Percentiles rank a stretch among this genome's conserved stretches.
Evolutionary conservation across 2,329 filamentous ascomycete genomes (phyloP).

Genomic region (Cordyceps tenuipes): DNA sequence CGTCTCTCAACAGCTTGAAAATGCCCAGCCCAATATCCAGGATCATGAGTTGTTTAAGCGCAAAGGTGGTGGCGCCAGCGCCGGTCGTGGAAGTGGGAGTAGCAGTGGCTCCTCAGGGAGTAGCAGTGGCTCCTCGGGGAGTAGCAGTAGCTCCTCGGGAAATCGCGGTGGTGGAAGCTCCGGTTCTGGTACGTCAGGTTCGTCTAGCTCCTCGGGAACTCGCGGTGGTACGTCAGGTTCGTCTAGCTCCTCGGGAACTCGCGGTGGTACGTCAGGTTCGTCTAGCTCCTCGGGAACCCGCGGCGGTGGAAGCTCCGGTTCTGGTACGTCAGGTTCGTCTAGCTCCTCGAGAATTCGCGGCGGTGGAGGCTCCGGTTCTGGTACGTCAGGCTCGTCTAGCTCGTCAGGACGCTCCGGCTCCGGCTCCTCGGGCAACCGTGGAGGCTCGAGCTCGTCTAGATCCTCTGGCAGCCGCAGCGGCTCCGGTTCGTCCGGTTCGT

Average conservation of each 20-base stretch:
- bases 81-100: slow-evolving; percentile 32
- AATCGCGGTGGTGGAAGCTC: slow-evolving; percentile 14
- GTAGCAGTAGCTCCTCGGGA: slow-evolving; percentile 17
- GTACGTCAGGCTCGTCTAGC: neutral
- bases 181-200: neutral
- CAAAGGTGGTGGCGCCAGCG: slow-evolving; percentile 50
- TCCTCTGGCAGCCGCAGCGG: neutral
- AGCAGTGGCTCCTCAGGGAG: slow-evolving; percentile 15
- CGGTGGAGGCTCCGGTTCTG: slow-evolving; percentile 8
- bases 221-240: neutral
- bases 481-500: neutral
- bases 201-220: too few relatives aligned
- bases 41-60: slow-evolving; percentile 48
- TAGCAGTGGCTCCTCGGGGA: slow-evolving; percentile 15
- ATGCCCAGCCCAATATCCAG: slow-evolving; percentile 18
- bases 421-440: neutral
- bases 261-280: too few relatives aligned
- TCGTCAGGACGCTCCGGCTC: neutral
- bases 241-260: neutral
- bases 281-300: neutral
- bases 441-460: neutral
- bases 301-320: neutral
- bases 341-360: slow-evolving; percentile 17
- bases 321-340: too few relatives aligned
- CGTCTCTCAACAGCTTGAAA: slow-evolving; percentile 4